Evolutionary conservation across 1,139 yeast genomes (phyloP).

Genomic region (Debaryomyces fabryi): DNA sequence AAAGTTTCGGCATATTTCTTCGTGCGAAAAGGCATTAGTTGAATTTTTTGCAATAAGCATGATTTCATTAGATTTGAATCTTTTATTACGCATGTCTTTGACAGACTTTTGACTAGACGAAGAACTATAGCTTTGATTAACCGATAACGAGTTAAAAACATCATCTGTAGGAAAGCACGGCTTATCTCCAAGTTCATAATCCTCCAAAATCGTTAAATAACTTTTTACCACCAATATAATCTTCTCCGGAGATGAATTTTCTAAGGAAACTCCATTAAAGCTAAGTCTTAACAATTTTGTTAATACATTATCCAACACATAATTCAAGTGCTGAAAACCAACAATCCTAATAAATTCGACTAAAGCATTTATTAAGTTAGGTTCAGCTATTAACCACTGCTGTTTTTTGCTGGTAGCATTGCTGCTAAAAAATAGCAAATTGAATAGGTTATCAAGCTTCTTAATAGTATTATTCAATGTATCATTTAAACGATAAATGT

Average conservation of each 20-base stretch:
- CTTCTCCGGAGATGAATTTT: slow-evolving; percentile 68
- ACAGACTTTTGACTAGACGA: not conserved
- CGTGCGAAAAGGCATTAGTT: slow-evolving; percentile 62
- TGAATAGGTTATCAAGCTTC: slow-evolving; percentile 51
- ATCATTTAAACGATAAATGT: slow-evolving; percentile 82
- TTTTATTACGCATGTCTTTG: slow-evolving; percentile 9
- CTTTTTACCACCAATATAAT: slow-evolving; percentile 70
- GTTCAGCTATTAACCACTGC: slow-evolving; percentile 71
- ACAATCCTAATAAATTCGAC: slow-evolving; percentile 73
- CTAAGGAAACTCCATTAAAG: slow-evolving; percentile 59
- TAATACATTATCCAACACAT: slow-evolving; percentile 75
- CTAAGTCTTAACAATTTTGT: slow-evolving; percentile 60
- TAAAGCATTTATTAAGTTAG: slow-evolving; percentile 61
- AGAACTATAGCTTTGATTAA: not conserved
- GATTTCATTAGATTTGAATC: slow-evolving; percentile 26
- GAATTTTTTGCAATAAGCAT: slow-evolving; percentile 43
- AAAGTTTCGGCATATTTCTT: slow-evolving; percentile 70
- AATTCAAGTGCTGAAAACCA: slow-evolving; percentile 79
- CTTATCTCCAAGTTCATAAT: slow-evolving; percentile 54
- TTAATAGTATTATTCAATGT: slow-evolving; percentile 85
- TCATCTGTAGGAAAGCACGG: slow-evolving; percentile 81
- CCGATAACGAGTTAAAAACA: slow-evolving; percentile 27
- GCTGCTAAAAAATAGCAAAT: slow-evolving; percentile 53
- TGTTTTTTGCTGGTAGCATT: slow-evolving; percentile 55
- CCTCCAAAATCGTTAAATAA: slow-evolving; percentile 69